phyloP scores from a whole-genome alignment of 345 rosid species.

The Populus pruinosa region DNA sequence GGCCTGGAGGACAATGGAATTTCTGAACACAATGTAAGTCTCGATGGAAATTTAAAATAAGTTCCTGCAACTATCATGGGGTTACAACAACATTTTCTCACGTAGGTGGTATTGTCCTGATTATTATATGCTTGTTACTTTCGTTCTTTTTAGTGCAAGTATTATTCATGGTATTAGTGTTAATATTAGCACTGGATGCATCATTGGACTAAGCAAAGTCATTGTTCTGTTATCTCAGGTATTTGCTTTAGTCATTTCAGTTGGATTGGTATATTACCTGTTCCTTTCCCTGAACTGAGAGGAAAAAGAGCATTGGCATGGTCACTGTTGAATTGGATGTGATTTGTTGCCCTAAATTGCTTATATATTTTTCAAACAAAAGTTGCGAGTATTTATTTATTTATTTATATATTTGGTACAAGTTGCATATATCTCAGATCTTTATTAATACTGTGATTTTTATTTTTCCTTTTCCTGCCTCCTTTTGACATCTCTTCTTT shows the following conservation, averaged over 20 bases:
- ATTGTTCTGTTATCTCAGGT: not conserved
- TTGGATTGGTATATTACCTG: not conserved
- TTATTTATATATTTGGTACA: no score
- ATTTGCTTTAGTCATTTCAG: not conserved
- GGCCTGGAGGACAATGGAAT: conserved; percentile 42
- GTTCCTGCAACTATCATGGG: not conserved
- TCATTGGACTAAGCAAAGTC: not conserved
- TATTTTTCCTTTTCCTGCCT: not conserved
- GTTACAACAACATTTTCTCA: not conserved
- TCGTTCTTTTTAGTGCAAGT: no score
- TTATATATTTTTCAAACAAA: no score
- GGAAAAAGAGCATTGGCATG: no score
- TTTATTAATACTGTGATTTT: not conserved
- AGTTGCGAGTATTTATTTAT: not conserved
- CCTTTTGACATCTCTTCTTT: no score
- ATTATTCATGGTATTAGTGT: no score
- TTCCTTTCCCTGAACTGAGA: not conserved
- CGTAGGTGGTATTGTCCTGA: no score
- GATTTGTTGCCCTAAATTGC: no score
- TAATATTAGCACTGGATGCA: no score
- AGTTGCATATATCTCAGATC: not conserved
- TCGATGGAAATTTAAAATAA: not conserved
- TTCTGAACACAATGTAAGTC: conserved; percentile 46
- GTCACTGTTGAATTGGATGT: no score
- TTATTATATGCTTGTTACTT: no score